phyloP scores from a whole-genome alignment of 2,329 filamentous ascomycete genomes.

The Dryadomyces sulphureus region DNA sequence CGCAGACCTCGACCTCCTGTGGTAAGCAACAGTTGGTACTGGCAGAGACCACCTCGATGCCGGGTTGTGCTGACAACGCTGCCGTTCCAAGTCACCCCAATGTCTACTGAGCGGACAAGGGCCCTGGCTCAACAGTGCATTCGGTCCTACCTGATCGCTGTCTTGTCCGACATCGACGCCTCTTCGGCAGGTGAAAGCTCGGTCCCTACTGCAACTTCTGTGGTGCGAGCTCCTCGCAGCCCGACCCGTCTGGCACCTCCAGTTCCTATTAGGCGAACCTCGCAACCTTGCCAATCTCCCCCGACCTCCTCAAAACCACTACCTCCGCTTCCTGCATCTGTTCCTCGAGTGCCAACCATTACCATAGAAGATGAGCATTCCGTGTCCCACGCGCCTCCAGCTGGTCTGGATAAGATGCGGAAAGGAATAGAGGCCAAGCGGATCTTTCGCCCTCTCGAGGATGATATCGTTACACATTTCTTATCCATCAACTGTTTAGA shows the following conservation, averaged over 20 bases:
- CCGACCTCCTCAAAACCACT: not conserved
- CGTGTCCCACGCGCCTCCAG: constrained; percentile 2
- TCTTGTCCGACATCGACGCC: constrained; percentile 4
- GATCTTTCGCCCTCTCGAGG: constrained; percentile 64
- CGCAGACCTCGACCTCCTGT: not conserved
- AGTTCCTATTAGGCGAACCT: not conserved
- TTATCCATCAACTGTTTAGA: constrained; percentile 60
- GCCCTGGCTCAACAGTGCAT: constrained; percentile 29
- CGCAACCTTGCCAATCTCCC: not conserved
- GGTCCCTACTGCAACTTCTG: not conserved
- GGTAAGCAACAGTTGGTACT: not conserved
- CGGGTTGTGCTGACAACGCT: not conserved
- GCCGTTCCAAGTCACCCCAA: constrained; percentile 10
- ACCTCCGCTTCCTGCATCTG: not conserved
- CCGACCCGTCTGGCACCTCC: not conserved
- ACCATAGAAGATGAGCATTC: constrained; percentile 7
- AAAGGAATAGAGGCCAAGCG: constrained; percentile 28
- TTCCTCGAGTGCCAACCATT: not conserved
- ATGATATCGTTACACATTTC: constrained; percentile 59
- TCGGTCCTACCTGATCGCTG: constrained; percentile 19
- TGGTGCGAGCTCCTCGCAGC: not conserved
- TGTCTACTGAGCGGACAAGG: constrained; percentile 47
- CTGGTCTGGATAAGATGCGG: not conserved
- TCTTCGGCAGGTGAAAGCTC: no score
- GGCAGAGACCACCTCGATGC: no score